A percentile compares a stretch with the other conserved stretches of the same genome.
Evolutionary conservation across 805 yeast species (phyloP).

Genomic region (Citeromyces nyonsensis): DNA sequence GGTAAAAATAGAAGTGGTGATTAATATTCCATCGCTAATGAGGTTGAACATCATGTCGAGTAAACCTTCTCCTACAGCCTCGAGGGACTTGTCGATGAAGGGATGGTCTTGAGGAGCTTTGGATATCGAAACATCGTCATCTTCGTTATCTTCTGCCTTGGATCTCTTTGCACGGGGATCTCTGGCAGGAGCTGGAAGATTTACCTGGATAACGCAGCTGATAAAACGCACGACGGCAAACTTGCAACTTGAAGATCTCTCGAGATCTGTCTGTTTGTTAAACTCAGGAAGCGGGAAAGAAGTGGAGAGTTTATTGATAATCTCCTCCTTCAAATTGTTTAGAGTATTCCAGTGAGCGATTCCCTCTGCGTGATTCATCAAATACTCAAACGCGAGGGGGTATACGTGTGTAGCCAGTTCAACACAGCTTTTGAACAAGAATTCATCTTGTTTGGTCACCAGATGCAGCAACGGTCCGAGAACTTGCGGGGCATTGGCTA

Average conservation of each 20-base stretch:
- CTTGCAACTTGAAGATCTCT: constrained; percentile 40
- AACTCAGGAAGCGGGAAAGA: constrained; percentile 34
- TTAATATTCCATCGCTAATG: constrained; percentile 37
- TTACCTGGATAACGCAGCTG: constrained; percentile 39
- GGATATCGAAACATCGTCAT: constrained; percentile 27
- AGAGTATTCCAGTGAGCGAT: constrained; percentile 37
- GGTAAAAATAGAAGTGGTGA: constrained; percentile 42
- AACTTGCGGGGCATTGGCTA: not conserved
- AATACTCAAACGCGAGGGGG: constrained; percentile 25
- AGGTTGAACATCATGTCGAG: constrained; percentile 49
- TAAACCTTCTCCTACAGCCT: constrained; percentile 56
- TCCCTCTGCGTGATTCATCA: constrained; percentile 27
- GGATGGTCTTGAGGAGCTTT: constrained; percentile 46
- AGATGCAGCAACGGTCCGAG: constrained; percentile 1
- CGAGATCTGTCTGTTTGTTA: constrained; percentile 31
- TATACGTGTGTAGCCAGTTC: constrained; percentile 12
- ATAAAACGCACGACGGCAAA: constrained; percentile 65
- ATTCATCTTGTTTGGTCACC: not conserved
- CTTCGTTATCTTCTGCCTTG: constrained; percentile 1
- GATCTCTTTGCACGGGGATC: constrained; percentile 9
- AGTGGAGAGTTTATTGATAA: constrained; percentile 48
- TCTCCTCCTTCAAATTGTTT: constrained; percentile 33
- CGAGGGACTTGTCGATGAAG: constrained; percentile 40
- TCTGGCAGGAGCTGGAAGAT: constrained; percentile 28
- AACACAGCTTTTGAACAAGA: constrained; percentile 1